Evolutionary conservation across 2,329 filamentous ascomycete genomes (phyloP), one percentile per base, ranked within the genome.

Genomic region (Ophiostoma australiae): DNA sequence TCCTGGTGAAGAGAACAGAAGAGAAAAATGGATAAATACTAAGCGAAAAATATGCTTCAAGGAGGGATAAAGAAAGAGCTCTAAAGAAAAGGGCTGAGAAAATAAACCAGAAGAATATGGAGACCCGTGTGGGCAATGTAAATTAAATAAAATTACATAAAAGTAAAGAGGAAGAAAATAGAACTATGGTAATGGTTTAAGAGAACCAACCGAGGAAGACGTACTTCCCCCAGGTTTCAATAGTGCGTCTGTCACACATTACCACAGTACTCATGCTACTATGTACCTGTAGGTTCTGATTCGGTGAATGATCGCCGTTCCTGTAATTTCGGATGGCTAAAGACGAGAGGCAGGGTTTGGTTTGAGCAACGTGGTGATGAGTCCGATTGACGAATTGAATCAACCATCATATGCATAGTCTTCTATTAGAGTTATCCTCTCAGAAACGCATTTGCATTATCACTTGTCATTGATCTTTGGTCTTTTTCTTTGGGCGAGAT

Each of bases 301-400:
- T 33, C 27, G 63, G 63, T 23, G 20, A 39, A 35, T 66, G 63
- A 66, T 66, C 63, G 35, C n/a, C 63, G 11, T 66, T 39, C 35
- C 63, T 66, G 63, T 39, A 66, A 66, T 66, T 23, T 66, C 63
- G 61, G 61, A n/a, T 65, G 33, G 61, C 27, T 33, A 37, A 39
- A 66, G 61, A 39, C 35, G 35, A 39, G 63, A 66, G 63, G 41
- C 63, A 66, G 4, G 23, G 52, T 27, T 27, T 17, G 27, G 4
- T 4, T 23, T n/a, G 13, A 27, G 11, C 52, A 58, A 11, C 10
- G 23, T 58, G 4, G 27, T 27, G 10, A 31, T 27, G 27, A 48
- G 17, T 13, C 4, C 10, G 39, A 41, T 41, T 41, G 39, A 41
- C 39, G 39, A 41, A 13, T 41, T 13, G 15, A 11, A 41, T 3